Percentiles rank a stretch among this genome's conserved stretches.
Conservation (phyloP, 495 filamentous ascomycete genomes). For the Pyronema domesticum region DNA sequence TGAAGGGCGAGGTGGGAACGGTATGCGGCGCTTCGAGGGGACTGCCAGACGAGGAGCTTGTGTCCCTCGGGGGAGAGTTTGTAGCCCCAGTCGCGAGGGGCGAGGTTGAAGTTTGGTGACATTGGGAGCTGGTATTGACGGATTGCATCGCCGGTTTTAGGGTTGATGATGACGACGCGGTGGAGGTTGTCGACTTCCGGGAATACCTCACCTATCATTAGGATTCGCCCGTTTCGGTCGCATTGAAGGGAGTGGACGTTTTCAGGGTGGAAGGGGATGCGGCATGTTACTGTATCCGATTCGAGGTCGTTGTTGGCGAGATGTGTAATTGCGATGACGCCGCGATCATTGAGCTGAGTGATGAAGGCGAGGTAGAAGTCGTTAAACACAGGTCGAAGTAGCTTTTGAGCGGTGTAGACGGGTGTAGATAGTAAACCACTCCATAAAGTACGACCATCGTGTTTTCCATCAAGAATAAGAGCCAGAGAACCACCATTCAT, state of each 20-base stretch:
- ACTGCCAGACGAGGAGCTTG: constrained; percentile 5
- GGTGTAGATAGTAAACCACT: constrained; percentile 6
- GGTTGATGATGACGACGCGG: constrained; percentile 8
- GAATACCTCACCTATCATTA: constrained; percentile 10
- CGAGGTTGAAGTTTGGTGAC: constrained; percentile 4
- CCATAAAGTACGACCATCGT: constrained; percentile 10
- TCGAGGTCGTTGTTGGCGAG: neutral
- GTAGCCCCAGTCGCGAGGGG: constrained; percentile 9
- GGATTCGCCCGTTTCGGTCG: constrained; percentile 3
- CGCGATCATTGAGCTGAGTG: constrained; percentile 1
- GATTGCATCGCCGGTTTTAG: constrained; percentile 2
- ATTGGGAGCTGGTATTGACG: constrained; percentile 9
- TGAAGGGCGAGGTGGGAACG: constrained; percentile 9
- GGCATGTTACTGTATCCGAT: neutral
- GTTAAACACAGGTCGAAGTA: constrained; percentile 13
- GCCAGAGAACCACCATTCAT: neutral
- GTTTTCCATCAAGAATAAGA: constrained; percentile 8
- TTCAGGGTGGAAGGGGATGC: constrained; percentile 6
- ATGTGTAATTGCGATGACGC: neutral
- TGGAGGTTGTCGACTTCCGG: constrained; percentile 11
- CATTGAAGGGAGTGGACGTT: constrained; percentile 7
- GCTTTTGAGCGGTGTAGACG: constrained; percentile 3
- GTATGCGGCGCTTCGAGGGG: constrained; percentile 7
- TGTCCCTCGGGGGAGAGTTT: constrained; percentile 2
- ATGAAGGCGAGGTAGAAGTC: constrained; percentile 12